Evolutionary conservation across 257 asterid genomes (phyloP), one percentile per base, ranked within the genome.

Genomic region (Nicotiana paniculata): DNA sequence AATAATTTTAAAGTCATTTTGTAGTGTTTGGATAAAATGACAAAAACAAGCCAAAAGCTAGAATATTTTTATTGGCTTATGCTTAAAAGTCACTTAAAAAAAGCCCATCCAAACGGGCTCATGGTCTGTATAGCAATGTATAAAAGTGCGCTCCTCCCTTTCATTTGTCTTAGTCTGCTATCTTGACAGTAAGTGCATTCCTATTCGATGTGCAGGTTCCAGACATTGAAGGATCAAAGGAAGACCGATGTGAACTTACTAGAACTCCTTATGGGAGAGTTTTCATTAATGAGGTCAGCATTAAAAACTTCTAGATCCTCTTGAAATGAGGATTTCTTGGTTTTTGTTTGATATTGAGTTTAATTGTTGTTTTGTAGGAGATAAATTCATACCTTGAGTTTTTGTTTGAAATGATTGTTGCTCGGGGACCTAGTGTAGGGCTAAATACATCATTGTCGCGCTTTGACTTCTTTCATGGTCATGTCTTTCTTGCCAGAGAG

Each of bases 391-490:
- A 92, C 84, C 85, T 95, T 13, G 86, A 84, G 77, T 82, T 83
- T 86, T 86, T 95, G 79, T 95, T 95, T 87, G 84, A 91, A 83
- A 83, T 88, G 53, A 91, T 95, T 81, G 92, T 84, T 32, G 88
- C 89, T 86, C 93, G 96, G 18, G 97, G 98, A 67, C 97, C 95
- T 69, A 85, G 89, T n/a, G 85, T 93, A 61, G 99, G 99, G 81
- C 88, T 95, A 82, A 88, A 91, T 81, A 93, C 91, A 55, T 89
- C 97, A 64, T 81, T 95, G 88, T 90, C 88, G 78, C 99, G 99
- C 86, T 92, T 82, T 84, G 99, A 95, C 85, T 91, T 95, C 51
- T 95, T 93, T 89, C 99, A 95, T 43, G 98, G 99, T 51, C 99
- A 95, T 84, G 91, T 95, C 84, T 93, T 95, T 83, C 83, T 95